Evolutionary conservation across 768 basidiomycete genomes (phyloP).

Genomic region (Lactifluus rugatus): DNA sequence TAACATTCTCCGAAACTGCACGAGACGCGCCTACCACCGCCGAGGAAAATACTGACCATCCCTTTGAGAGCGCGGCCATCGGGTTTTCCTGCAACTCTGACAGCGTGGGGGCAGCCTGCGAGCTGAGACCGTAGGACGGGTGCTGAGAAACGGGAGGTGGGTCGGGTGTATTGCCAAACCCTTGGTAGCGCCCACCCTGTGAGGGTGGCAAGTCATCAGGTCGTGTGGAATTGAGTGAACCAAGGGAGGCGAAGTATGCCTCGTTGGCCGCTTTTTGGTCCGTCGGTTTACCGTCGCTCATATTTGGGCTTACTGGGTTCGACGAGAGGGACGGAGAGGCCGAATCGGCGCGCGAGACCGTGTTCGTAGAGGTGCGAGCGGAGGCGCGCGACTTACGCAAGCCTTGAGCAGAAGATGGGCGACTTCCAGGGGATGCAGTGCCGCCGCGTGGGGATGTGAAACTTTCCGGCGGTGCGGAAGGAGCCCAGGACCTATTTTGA

Average conservation of each 20-base stretch:
- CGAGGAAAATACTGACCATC: constrained; percentile 91
- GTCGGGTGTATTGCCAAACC: constrained; percentile 82
- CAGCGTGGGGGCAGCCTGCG: constrained; percentile 68
- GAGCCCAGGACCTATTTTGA: constrained; percentile 70
- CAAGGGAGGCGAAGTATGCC: constrained; percentile 73
- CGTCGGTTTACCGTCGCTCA: constrained; percentile 32
- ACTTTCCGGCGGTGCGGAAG: constrained; percentile 54
- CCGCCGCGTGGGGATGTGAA: constrained; percentile 29
- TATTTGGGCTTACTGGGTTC: constrained; percentile 27
- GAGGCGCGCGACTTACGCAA: constrained; percentile 82
- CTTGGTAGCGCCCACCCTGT: constrained; percentile 88
- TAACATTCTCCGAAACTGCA: constrained; percentile 74
- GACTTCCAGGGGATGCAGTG: constrained; percentile 36
- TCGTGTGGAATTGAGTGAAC: constrained; percentile 69
- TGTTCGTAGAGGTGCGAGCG: constrained; percentile 40
- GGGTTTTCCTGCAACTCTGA: constrained; percentile 83
- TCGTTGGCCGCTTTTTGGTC: constrained; percentile 81
- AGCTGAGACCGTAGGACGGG: constrained; percentile 66
- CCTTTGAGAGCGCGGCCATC: constrained; percentile 75
- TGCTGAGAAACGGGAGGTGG: constrained; percentile 44
- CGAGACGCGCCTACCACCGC: constrained; percentile 73
- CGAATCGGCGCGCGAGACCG: constrained; percentile 43
- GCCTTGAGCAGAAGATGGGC: constrained; percentile 68
- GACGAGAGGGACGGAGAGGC: constrained; percentile 45
- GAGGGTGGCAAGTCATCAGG: constrained; percentile 78